phyloP scores from a whole-genome alignment of 2,329 filamentous ascomycete species.

The Monascus ruber region DNA sequence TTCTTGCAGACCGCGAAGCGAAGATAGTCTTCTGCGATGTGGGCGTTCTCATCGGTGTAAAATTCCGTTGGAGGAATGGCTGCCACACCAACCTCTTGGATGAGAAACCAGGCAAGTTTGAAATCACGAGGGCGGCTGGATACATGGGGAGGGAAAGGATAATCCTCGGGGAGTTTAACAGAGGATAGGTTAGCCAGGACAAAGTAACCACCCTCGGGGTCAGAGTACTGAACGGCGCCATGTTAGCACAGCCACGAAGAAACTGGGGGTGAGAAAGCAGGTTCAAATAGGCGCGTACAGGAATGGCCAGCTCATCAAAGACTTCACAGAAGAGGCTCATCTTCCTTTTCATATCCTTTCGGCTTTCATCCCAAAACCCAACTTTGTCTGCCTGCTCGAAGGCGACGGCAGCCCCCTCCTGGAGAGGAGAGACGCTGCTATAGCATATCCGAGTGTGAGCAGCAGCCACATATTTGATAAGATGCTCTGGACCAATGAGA shows the following conservation, averaged over 20 bases:
- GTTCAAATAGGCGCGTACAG: conserved; percentile 28
- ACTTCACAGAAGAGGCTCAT: conserved; percentile 76
- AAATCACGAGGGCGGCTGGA: conserved; percentile 81
- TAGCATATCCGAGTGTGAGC: conserved; percentile 97
- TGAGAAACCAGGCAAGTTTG: conserved; percentile 90
- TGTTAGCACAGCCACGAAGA: conserved; percentile 2
- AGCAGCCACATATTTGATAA: conserved; percentile 83
- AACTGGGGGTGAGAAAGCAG: background rate
- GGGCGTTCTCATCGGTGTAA: conserved; percentile 73
- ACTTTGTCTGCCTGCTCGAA: conserved; percentile 80
- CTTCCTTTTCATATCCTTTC: conserved; percentile 80
- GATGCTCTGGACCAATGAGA: conserved; percentile 76
- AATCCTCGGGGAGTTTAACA: conserved; percentile 70
- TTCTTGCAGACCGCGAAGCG: conserved; percentile 95
- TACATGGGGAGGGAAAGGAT: conserved; percentile 83
- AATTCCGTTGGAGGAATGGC: conserved; percentile 96
- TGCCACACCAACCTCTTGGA: conserved; percentile 89
- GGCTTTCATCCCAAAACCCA: conserved; percentile 77
- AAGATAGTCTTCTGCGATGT: conserved; percentile 84
- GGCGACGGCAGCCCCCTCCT: conserved; percentile 87
- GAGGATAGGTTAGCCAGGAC: conserved; percentile 88
- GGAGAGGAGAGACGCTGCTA: conserved; percentile 80
- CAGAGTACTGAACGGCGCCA: conserved; percentile 49
- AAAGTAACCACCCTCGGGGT: conserved; percentile 95
- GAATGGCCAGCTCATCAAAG: conserved; percentile 62